These are phyloP conservation scores for Whalleya microplaca DNA, from an alignment of 2,329 filamentous ascomycete genomes.

Conservation along the genomic window DNA sequence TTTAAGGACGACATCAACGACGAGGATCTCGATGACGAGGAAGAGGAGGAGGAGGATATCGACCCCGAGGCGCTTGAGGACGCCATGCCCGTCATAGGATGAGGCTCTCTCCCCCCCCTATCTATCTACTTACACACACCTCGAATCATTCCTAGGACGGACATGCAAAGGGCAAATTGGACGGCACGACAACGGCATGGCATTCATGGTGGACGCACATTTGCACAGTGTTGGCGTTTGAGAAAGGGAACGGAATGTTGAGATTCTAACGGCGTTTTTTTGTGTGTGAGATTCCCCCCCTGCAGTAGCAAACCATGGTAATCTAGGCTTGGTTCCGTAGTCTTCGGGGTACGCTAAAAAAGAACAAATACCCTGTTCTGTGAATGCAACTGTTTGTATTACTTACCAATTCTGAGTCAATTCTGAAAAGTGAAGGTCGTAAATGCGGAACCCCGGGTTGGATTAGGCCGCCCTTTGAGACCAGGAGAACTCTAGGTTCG, in stretches of 20 bases:
- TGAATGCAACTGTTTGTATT: too few species aligned
- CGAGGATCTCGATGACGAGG: constrained; percentile 65
- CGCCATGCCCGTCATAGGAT: constrained; percentile 37
- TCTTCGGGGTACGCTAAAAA: too few species aligned
- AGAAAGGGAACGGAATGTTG: background rate
- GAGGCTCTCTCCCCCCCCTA: background rate
- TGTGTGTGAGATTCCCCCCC: background rate
- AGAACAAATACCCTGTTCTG: too few species aligned
- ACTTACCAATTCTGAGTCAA: too few species aligned
- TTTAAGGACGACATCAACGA: constrained; percentile 72
- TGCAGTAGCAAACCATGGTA: background rate
- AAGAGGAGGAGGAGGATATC: constrained; percentile 44
- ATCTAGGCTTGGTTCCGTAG: too few species aligned
- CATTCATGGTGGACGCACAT: background rate
- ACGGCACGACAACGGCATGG: background rate
- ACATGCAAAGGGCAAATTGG: background rate
- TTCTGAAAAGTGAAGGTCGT: too few species aligned
- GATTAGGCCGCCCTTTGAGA: too few species aligned
- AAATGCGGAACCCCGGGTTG: too few species aligned
- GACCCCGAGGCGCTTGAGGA: constrained; percentile 41
- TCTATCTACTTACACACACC: background rate
- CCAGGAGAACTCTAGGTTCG: too few species aligned
- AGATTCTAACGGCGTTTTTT: background rate
- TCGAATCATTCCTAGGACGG: background rate
- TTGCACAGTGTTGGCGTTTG: background rate